phyloP scores from a whole-genome alignment of 768 basidiomycete genomes.

The Macrolepiota dolichaula region DNA sequence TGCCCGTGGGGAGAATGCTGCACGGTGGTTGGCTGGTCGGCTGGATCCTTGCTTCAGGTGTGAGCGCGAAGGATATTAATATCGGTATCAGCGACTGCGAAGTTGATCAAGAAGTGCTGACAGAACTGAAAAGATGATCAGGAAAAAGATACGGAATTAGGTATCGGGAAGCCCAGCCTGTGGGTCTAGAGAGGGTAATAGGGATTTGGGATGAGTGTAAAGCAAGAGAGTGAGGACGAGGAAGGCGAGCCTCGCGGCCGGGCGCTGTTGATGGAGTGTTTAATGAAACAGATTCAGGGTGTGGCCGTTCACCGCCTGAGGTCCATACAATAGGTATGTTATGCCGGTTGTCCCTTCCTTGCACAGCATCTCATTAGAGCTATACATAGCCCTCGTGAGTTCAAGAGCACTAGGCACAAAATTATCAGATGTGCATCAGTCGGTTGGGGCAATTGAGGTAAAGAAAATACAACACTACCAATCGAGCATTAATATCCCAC shows the following conservation, averaged over 20 bases:
- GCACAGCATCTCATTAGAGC: not conserved
- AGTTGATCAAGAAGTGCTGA: not conserved
- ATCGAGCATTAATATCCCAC: too few relatives aligned
- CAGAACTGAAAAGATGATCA: not conserved
- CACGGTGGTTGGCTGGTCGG: not conserved
- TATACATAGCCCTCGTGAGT: not conserved
- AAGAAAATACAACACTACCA: too few relatives aligned
- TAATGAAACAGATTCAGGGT: not conserved
- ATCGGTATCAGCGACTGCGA: not conserved
- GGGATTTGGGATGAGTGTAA: not conserved
- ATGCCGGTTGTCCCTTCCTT: not conserved
- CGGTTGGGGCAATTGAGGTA: too few relatives aligned
- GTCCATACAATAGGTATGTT: not conserved
- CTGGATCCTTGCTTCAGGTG: not conserved
- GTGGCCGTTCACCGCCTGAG: not conserved
- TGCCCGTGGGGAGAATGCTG: not conserved
- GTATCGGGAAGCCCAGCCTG: not conserved
- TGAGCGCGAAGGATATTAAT: not conserved
- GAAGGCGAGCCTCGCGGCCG: not conserved
- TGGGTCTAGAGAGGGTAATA: not conserved
- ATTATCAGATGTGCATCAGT: too few relatives aligned
- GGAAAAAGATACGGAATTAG: not conserved
- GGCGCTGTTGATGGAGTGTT: not conserved
- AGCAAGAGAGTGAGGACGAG: not conserved
- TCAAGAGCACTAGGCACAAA: too few relatives aligned